Base-by-base conservation (phyloP, 768 basidiomycete genomes). In the Lactarius trivialis region DNA sequence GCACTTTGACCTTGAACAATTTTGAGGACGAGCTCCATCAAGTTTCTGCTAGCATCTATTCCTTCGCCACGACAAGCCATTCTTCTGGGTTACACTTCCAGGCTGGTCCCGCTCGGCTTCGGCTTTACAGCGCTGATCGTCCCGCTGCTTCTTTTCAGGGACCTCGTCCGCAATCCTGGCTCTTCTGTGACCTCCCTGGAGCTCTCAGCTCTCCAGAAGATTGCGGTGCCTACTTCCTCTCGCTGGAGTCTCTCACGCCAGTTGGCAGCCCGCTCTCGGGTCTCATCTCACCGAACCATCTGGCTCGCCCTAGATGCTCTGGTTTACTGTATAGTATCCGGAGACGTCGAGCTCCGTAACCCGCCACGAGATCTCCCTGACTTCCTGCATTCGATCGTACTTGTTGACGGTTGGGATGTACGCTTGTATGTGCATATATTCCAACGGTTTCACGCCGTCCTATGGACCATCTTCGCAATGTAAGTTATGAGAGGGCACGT, bases 291-390 rank as follows among this genome's bases (percentile, higher is more conserved):
- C n/a, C 45, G 24, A 24, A 49, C 33, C 21, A 33, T 36, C 14
- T 58, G 45, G 45, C 56, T 58, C 15, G 49, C 56, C 32, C 34
- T 58, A 15, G 33, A 49, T 58, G 56, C n/a, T n/a, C 53, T 54
- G 2, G 11, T 54, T n/a, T 34, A 36, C n/a, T 21, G 33, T n/a
- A 36, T 54, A 11, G 33, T 36, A 34, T 36, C 53, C 1, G 53
- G 53, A 32, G 53, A 54, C 14, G 24, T 54, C 14, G 53, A 54
- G n/a, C 32, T 54, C 33, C 53, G 53, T 33, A n/a, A 54, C 21
- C 53, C 53, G 21, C 14, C 11, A 14, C 53, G 53, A 14, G 53
- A 54, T n/a, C 53, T 54, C 21, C 53, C 34, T 14, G 34, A 36
- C n/a, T 34, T 54, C 14, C n/a, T 54, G 33, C n/a, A 2, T 54